Evolutionary conservation across 345 rosid genomes (phyloP), one percentile per base, ranked within the genome.

Genomic region (Populus euphratica): DNA sequence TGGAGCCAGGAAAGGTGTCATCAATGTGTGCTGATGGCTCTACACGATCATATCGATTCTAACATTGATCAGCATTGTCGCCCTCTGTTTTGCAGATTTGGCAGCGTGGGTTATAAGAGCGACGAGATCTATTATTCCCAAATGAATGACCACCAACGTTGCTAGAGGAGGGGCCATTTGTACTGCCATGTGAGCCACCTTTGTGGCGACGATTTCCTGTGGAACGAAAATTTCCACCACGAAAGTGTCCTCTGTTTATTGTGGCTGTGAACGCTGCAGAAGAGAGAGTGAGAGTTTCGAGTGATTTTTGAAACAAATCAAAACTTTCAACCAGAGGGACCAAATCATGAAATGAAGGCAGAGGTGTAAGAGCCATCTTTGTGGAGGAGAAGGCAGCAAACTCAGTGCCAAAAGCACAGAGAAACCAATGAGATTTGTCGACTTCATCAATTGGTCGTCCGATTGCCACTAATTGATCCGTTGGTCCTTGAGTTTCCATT

Each of bases 251-350:
- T 39, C 0, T 39, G 2, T 39, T 39, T 0, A 39, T 39, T 39
- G 11, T 39, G 43, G 43, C 1, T 39, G 2, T 39, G 43, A 78
- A 78, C 17, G 33, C 66, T 31, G 25, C 39, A 33, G 21, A 16
- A 29, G 33, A 18, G 14, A 70, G 35, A 5, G 47, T 35, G 6
- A 23, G 1, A 63, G 23, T 41, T 39, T 77, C 69, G 13, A 77
- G 74, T 17, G 69, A 70, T 17, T 61, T 43, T 31, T 70, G n/a
- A 17, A 77, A 71, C 14, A 39, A 10, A 25, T 61, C 35, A 77
- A 59, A 59, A 25, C 69, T 77, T 27, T 70, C 29, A 39, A 29
- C 52, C 20, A 69, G 27, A 27, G 80, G 39, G 25, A 77, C 47
- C 6, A 68, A 38, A 68, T 68, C 71, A 21, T 14, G 33, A 33